Base-by-base conservation (phyloP, 352 stramenopile species). In the Halophytophthora batemanensis region DNA sequence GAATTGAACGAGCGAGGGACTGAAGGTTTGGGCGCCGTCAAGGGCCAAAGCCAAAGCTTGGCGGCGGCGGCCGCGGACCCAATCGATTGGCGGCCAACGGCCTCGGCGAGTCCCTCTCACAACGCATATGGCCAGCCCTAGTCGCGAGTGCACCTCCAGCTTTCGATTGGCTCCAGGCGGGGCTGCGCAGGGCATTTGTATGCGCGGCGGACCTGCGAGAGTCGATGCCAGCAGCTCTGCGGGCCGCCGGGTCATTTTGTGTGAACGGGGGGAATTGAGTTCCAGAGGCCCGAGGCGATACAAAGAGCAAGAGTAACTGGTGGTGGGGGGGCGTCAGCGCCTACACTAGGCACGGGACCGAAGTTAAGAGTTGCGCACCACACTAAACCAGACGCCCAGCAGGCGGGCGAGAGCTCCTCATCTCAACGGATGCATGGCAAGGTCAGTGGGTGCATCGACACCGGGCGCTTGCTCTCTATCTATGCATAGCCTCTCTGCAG, bases 1-100 rank as follows among this genome's bases (percentile, higher is more conserved):
- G 75, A 88, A 90, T 85, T 76, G 77, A 86, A 88, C 77, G 77
- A 90, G 77, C 79, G 80, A 88, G 73, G 77, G 77, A 90, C 80
- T 90, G 79, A 90, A 81, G 72, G 74, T 71, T 67, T 76, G 59
- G 66, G 63, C 69, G 60, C 47, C 59, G 69, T 67, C 64, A 66
- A 38, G 51, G 38, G 49, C 44, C 43, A 45, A 45, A 44, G 21
- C 40, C 41, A 45, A 28, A 50, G 52, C 61, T 60, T 63, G 72
- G 65, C 35, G 48, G 64, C 15, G 33, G 25, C 33, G 11, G 11
- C 33, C n/a, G 33, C 33, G 33, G 11, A 13, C 62, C 74, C 67
- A 87, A 89, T 89, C 74, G 78, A 78, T 87, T 89, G 78, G 78
- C 71, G 61, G 67, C 69, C 59, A 81, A 82, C 58, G 69, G 59